Evolutionary conservation across 805 yeast genomes (phyloP).

Genomic region (Ogataea corticis): DNA sequence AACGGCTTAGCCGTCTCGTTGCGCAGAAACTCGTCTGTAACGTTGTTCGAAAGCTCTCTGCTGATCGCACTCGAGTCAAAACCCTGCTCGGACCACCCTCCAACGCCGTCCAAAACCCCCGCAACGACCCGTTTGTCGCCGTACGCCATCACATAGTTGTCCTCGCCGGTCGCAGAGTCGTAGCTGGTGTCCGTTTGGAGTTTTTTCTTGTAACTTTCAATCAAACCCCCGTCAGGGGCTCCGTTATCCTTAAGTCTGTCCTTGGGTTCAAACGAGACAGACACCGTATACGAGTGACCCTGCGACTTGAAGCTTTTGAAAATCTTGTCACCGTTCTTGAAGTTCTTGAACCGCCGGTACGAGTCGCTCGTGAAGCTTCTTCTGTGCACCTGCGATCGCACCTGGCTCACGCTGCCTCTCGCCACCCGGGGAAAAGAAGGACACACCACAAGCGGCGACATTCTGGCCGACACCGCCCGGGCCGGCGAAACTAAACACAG

Average conservation of each 20-base stretch:
- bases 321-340: conserved; percentile 31
- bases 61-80: conserved; percentile 87
- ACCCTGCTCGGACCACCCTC: conserved; percentile 95
- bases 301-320: conserved; percentile 27
- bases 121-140: conserved; percentile 49
- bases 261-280: conserved; percentile 76
- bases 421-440: not conserved
- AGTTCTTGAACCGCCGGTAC: conserved; percentile 26
- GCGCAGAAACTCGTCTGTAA: conserved; percentile 41
- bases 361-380: conserved; percentile 26
- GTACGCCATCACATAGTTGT: conserved; percentile 59
- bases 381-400: conserved; percentile 3
- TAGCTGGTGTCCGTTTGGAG: conserved; percentile 23
- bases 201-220: conserved; percentile 27
- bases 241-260: conserved; percentile 52
- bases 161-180: conserved; percentile 74
- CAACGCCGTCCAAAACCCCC: conserved; percentile 97
- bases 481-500: not conserved
- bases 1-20: conserved; percentile 38
- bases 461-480: not conserved
- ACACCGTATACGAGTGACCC: conserved; percentile 48
- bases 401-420: not conserved
- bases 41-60: conserved; percentile 66
- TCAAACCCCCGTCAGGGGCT: conserved; percentile 26
- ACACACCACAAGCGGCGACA: not conserved